Evolutionary conservation across 1,139 yeast species (phyloP), one percentile per base, ranked within the genome.

Genomic region (Geotrichum australiense): DNA sequence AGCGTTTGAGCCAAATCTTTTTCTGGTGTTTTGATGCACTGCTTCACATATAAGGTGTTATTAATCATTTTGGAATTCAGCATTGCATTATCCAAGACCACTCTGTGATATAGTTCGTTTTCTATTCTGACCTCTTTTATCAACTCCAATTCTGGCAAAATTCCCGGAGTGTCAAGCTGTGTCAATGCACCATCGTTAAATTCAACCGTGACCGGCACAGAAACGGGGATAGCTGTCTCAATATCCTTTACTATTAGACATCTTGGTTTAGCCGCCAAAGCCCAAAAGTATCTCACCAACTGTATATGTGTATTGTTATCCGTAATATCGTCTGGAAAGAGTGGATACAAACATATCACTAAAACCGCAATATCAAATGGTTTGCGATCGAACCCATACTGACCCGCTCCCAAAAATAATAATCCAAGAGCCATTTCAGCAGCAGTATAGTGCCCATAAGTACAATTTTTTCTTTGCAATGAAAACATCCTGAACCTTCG

Each of bases 231-330:
- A 3, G 47, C 73, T 0, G 80, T 72, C 24, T 70, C 74, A 12
- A 80, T 79, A 56, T 89, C 89, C 45, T 91, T 69, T 0, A 83
- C 72, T 8, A 84, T 72, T 12, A 91, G 64, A 58, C 96, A 87
- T 45, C 96, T 66, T 1, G 84, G 80, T 51, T 81, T 91, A 6
- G 83, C 81, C 0, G 94, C 76, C 49, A 91, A 64, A 0, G 89
- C 83, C 97, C 98, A 93, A 50, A 93, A 80, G 59, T 87, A 94
- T 37, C 95, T 70, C 35, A 89, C 66, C 1, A 94, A 96, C 58
- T 87, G 96, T 42, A 91, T 63, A 56, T 84, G 86, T 12, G 80
- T 74, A 43, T 74, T 78, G 44, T 60, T 57, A 35, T 62, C 64
- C 3, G 53, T 53, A 19, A 65, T 58, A 3, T 52, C 51, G 5